Percentiles rank a stretch among this genome's conserved stretches.
Evolutionary conservation across 2,329 filamentous ascomycete genomes (phyloP).

Genomic region (Monilinia vaccinii-corymbosi): DNA sequence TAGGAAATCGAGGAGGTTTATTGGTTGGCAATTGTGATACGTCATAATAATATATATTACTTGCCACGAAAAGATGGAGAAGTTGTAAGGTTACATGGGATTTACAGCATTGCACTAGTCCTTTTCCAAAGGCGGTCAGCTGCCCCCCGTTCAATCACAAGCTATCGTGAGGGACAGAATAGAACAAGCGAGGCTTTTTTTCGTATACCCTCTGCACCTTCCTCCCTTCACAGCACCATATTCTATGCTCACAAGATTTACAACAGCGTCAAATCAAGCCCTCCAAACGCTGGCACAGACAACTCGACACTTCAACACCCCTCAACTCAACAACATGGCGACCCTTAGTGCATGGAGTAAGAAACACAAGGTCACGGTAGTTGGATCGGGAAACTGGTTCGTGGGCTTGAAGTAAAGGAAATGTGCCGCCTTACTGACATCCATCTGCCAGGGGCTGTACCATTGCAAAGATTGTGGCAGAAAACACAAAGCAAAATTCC

Average conservation of each 20-base stretch:
- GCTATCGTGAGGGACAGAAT: background rate
- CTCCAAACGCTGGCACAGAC: conserved; percentile 17
- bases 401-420: conserved; percentile 15
- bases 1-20: background rate
- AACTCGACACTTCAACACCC: conserved; percentile 15
- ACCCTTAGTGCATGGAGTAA: conserved; percentile 43
- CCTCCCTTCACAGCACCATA: background rate
- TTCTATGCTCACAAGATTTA: conserved; percentile 18
- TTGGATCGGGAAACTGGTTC: conserved; percentile 95
- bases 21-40: background rate
- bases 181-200: background rate
- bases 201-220: background rate
- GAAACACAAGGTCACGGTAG: conserved; percentile 87
- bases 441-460: conserved; percentile 68
- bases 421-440: conserved; percentile 6
- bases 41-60: too few species aligned
- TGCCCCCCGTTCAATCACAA: background rate
- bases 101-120: background rate
- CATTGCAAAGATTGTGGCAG: conserved; percentile 92
- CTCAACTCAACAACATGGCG: conserved; percentile 27
- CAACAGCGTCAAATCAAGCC: conserved; percentile 16
- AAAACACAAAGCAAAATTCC: conserved; percentile 72
- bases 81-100: background rate
- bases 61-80: background rate
- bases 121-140: background rate